Base-by-base conservation (phyloP, 2,329 filamentous ascomycete species). In the Cladosporium sp. region DNA sequence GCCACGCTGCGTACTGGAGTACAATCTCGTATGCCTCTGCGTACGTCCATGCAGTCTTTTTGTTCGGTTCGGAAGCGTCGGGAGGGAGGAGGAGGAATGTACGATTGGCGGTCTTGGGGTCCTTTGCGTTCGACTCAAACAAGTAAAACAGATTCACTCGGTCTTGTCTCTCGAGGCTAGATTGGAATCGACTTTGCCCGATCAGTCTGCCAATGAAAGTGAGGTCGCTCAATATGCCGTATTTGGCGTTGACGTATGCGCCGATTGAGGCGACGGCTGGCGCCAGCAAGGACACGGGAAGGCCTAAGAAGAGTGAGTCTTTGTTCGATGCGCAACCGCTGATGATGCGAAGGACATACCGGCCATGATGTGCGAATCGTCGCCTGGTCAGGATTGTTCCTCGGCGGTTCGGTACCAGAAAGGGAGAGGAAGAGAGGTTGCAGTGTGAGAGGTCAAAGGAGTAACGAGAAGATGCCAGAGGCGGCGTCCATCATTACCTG, bases 231-330 rank as follows among this genome's bases (percentile, higher is more conserved):
- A 75, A 83, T 42, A 91, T 61, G 6, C 79, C 77, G 54, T 77
- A 78, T 66, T 80, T 83, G 40, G 86, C 89, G 65, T 93, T 89
- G 60, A 92, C 69, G 67, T 95, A 95, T 32, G 87, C 86, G n/a
- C 86, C 72, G 3, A 79, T 77, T 4, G 86, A 85, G 31, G 78
- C 77, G 33, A 79, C 77, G 42, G 81, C 78, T 13, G 84, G 65
- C 11, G 38, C 46, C 19, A 49, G 28, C 6, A 60, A 33, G n/a
- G 60, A 56, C 11, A 60, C n/a, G 2, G 55, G 46, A 10, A 48
- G 46, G 14, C 10, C 46, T 49, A 49, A 45, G 22, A 7, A 28
- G 22, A 28, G 22, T 22, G 58, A 53, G 31, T 37, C 57, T 59
- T 13, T 34, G 22, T 13, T 13, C 42, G 16, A 19, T 41, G 14